A percentile compares a stretch with the other conserved stretches of the same genome.
Conservation (phyloP, 306 rosid species). For the Trifolium fragiferum region DNA sequence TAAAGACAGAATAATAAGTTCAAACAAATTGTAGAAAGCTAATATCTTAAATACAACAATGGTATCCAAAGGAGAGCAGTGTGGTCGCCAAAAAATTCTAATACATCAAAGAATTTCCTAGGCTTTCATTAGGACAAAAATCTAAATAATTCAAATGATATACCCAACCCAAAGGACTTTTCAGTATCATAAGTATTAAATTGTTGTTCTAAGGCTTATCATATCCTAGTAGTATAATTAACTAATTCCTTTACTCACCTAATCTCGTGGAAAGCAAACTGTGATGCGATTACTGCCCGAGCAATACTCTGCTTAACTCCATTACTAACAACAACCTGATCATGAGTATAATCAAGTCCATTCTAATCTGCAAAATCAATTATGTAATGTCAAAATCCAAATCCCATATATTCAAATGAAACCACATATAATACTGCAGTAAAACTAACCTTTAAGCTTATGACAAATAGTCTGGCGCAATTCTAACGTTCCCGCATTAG, state of each 20-base stretch:
- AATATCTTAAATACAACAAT: not conserved
- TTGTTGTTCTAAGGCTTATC: too few species aligned
- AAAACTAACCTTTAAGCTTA: slow-evolving; percentile 75
- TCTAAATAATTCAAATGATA: too few species aligned
- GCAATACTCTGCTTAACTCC: slow-evolving; percentile 91
- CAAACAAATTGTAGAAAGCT: slow-evolving; percentile 2
- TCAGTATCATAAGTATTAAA: too few species aligned
- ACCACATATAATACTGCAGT: not conserved
- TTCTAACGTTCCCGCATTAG: slow-evolving; percentile 80
- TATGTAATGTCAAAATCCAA: not conserved
- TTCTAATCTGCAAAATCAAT: slow-evolving; percentile 73
- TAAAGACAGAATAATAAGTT: slow-evolving; percentile 26
- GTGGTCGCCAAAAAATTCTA: not conserved
- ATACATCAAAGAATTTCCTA: too few species aligned
- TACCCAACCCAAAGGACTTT: too few species aligned
- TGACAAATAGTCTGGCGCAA: slow-evolving; percentile 85
- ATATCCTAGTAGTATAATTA: too few species aligned
- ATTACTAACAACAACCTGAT: slow-evolving; percentile 84
- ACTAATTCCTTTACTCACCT: slow-evolving; percentile 64
- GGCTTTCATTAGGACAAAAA: too few species aligned
- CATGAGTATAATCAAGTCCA: slow-evolving; percentile 74
- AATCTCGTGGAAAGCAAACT: slow-evolving; percentile 90
- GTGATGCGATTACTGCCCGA: slow-evolving; percentile 86
- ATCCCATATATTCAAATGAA: slow-evolving; percentile 14
- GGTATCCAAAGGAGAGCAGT: not conserved